Evolutionary conservation across 192 early-diverging fungal genomes (phyloP).

Genomic region (Ambispora gerdemannii): DNA sequence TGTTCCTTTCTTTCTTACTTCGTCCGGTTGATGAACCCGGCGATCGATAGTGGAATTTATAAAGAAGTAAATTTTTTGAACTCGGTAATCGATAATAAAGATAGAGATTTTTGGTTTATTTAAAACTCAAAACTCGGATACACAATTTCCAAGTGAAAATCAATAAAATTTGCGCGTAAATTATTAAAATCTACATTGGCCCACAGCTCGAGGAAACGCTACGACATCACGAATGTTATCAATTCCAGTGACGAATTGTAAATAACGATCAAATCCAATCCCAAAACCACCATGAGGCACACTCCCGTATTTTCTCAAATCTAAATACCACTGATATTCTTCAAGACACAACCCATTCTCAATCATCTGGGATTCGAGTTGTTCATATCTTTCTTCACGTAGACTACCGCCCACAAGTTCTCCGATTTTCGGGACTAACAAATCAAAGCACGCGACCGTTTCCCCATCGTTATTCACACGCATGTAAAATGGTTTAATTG

Average conservation of each 20-base stretch:
- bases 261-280: slow-evolving; percentile 82
- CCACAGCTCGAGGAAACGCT: slow-evolving; percentile 49
- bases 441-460: slow-evolving; percentile 80
- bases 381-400: slow-evolving; percentile 66
- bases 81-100: no score
- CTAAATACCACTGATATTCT: slow-evolving; percentile 82
- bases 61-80: no score
- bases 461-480: slow-evolving; percentile 45
- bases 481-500: slow-evolving; percentile 91
- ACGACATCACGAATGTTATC: slow-evolving; percentile 76
- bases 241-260: slow-evolving; percentile 74
- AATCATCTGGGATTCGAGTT: slow-evolving; percentile 52
- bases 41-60: no score
- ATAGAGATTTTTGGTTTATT: no score
- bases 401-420: slow-evolving; percentile 83
- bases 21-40: no score
- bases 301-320: slow-evolving; percentile 77
- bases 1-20: no score
- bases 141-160: no score
- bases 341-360: slow-evolving; percentile 55
- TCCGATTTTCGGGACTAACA: slow-evolving; percentile 80
- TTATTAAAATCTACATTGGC: slow-evolving; percentile 55
- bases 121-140: no score
- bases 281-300: slow-evolving; percentile 89
- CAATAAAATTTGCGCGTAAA: no score